A percentile compares a stretch with the other conserved stretches of the same genome.
Conservation (phyloP, 108 stramenopile species). For the Nannochloropsis granulata region DNA sequence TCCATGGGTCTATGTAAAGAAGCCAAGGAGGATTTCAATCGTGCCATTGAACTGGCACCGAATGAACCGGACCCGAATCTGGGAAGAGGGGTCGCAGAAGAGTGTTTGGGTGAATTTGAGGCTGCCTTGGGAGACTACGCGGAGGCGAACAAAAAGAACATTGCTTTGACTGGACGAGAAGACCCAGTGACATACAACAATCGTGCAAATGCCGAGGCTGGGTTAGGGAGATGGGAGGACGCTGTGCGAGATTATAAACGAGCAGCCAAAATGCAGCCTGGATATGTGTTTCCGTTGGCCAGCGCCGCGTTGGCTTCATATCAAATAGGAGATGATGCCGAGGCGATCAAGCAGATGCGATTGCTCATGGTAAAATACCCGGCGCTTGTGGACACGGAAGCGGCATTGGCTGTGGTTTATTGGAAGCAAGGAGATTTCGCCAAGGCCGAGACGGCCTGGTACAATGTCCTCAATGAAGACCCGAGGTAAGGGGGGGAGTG, state of each 20-base stretch:
- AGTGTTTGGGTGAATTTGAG: background rate
- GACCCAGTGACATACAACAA: background rate
- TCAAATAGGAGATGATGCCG: background rate
- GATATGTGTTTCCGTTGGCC: background rate
- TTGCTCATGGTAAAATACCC: background rate
- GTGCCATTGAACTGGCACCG: background rate
- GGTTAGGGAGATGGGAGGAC: background rate
- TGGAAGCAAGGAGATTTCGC: background rate
- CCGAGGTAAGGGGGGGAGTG: background rate
- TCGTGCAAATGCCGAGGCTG: background rate
- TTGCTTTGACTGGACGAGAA: background rate
- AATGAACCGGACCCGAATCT: background rate
- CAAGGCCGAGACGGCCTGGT: background rate
- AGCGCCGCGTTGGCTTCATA: background rate
- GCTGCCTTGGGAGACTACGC: background rate
- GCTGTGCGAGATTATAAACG: background rate
- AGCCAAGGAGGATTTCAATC: background rate
- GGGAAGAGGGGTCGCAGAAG: background rate
- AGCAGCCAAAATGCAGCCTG: background rate
- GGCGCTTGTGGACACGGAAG: background rate
- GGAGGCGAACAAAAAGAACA: background rate
- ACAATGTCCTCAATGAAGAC: background rate
- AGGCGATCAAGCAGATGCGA: background rate
- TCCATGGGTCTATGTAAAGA: background rate
- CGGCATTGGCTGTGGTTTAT: background rate